Evolutionary conservation across 148 eudicot genomes (phyloP).

Genomic region (Heliamphora exappendiculata): DNA sequence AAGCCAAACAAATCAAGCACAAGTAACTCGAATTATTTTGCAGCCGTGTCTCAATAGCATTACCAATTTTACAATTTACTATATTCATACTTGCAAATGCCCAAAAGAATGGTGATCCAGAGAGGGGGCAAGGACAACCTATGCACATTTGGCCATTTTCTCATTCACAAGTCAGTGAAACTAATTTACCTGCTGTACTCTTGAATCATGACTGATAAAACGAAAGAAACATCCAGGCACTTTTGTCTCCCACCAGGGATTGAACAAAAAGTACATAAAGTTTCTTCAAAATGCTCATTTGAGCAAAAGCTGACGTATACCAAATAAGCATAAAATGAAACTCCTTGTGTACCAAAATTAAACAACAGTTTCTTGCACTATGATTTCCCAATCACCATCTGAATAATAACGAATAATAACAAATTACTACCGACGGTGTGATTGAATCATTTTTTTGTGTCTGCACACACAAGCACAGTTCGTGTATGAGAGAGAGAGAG

Average conservation of each 20-base stretch:
- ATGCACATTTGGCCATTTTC: no score
- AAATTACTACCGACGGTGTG: no score
- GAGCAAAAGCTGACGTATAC: no score
- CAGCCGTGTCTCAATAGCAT: neutral
- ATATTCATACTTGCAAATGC: neutral
- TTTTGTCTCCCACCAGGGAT: neutral
- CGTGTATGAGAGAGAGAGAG: neutral
- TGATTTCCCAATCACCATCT: no score
- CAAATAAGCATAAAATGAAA: no score
- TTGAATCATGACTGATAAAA: neutral
- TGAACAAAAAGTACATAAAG: no score
- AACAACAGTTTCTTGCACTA: no score
- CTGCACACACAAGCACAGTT: neutral
- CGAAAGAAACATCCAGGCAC: neutral
- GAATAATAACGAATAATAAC: neutral
- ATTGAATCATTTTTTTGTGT: neutral
- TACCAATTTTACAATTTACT: neutral
- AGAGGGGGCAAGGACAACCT: neutral
- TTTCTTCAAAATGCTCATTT: no score
- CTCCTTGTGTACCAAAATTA: no score
- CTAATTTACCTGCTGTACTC: neutral
- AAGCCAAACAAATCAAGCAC: no score
- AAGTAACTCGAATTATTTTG: no score
- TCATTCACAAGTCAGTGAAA: neutral
- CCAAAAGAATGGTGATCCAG: neutral